A percentile compares a stretch with the other conserved stretches of the same genome.
phyloP scores from a whole-genome alignment of 139 green algal genomes.

The Desmodesmus armatus region DNA sequence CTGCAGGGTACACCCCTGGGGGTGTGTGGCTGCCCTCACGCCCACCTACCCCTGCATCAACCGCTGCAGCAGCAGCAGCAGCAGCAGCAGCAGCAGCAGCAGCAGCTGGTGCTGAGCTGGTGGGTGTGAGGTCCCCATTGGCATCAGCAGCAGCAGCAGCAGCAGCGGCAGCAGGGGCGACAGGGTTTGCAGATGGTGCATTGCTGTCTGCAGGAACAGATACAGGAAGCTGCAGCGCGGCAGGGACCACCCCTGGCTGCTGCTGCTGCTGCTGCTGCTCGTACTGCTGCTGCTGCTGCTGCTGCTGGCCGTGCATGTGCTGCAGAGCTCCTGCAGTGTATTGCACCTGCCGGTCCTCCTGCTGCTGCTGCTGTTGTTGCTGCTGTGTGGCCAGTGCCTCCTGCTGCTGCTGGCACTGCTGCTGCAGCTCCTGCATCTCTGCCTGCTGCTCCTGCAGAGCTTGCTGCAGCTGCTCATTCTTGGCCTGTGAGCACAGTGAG shows the following conservation, averaged over 20 bases:
- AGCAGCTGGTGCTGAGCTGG: too few relatives aligned
- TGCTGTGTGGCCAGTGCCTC: not conserved
- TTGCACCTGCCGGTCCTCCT: not conserved
- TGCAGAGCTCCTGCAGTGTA: not conserved
- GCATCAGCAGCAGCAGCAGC: too few relatives aligned
- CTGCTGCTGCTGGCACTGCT: constrained; percentile 6
- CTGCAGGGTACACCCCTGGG: too few relatives aligned
- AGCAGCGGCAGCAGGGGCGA: too few relatives aligned
- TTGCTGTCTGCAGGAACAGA: not conserved
- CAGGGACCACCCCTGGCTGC: not conserved
- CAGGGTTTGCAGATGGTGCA: too few relatives aligned
- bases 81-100: too few relatives aligned
- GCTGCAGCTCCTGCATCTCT: constrained; percentile 18
- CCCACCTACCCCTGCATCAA: too few relatives aligned
- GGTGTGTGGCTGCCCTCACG: too few relatives aligned
- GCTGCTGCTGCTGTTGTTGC: constrained; percentile 27
- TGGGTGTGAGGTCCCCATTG: too few relatives aligned
- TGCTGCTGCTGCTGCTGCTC: not conserved
- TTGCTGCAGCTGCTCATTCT: constrained; percentile 29
- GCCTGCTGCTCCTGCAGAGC: constrained; percentile 2
- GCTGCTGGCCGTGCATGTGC: not conserved
- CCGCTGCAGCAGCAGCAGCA: too few relatives aligned
- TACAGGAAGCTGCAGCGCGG: not conserved
- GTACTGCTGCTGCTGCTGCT: not conserved
- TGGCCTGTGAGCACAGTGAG: constrained; percentile 6